Percentiles rank a stretch among this genome's conserved stretches.
phyloP scores from a whole-genome alignment of 305 asterid genomes.

The Stenogyne calaminthoides region DNA sequence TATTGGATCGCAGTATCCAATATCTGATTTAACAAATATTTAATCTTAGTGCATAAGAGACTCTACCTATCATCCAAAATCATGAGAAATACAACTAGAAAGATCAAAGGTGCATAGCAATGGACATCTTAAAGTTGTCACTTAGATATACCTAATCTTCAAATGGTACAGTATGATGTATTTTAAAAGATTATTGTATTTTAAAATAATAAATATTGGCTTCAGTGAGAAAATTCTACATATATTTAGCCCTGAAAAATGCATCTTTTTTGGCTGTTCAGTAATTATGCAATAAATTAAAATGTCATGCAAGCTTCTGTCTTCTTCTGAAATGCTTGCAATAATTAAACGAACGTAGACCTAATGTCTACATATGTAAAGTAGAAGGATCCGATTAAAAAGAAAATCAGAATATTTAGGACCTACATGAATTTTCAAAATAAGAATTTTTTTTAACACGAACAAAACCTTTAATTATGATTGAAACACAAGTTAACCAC shows the following conservation, averaged over 20 bases:
- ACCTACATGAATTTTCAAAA: background rate
- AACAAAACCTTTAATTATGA: constrained; percentile 1
- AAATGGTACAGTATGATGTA: background rate
- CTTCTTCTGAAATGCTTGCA: no score
- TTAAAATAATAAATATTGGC: no score
- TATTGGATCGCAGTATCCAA: constrained; percentile 99
- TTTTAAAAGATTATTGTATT: no score
- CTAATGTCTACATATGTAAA: background rate
- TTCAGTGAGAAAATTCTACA: no score
- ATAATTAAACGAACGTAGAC: no score
- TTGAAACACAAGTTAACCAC: constrained; percentile 1
- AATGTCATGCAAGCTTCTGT: no score
- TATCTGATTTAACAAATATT: constrained; percentile 49
- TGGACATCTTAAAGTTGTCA: background rate
- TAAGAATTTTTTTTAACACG: background rate
- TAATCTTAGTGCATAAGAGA: constrained; percentile 28
- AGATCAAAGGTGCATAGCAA: background rate
- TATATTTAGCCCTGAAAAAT: no score
- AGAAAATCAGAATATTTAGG: background rate
- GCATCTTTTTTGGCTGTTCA: no score
- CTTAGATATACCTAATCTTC: background rate
- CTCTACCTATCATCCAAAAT: background rate
- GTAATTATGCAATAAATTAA: no score
- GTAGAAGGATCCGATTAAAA: background rate
- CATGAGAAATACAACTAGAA: constrained; percentile 14